Evolutionary conservation across 176 grass and related monocot genomes (phyloP).

Genomic region (Cymbopogon citratus): DNA sequence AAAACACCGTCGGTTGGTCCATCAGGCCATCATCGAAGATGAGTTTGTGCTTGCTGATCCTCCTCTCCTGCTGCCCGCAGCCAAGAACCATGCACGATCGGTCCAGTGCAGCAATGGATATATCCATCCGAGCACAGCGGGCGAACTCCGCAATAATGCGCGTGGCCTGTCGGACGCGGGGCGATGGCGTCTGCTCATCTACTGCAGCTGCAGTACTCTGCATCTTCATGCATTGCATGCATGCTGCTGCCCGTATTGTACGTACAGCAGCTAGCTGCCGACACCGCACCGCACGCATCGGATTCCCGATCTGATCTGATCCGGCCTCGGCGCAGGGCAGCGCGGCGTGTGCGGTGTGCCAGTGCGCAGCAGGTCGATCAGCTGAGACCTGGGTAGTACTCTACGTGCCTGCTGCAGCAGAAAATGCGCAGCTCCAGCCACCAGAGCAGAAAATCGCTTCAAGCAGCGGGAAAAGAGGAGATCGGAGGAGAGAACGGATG

Average conservation of each 20-base stretch:
- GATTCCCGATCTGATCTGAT: not conserved
- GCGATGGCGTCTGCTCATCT: not conserved
- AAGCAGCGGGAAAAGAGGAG: not conserved
- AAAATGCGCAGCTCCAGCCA: not conserved
- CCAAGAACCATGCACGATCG: not conserved
- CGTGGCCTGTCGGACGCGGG: slow-evolving; percentile 1
- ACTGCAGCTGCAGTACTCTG: not conserved
- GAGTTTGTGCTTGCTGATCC: too few relatives aligned
- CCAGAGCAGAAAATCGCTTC: not conserved
- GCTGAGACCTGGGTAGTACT: too few relatives aligned
- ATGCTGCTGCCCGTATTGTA: too few relatives aligned
- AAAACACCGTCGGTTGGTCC: too few relatives aligned
- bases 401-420: not conserved
- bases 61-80: not conserved
- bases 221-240: too few relatives aligned
- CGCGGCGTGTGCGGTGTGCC: not conserved
- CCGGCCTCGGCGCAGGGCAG: not conserved
- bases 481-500: not conserved
- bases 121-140: slow-evolving; percentile 3
- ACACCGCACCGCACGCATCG: slow-evolving; percentile 20
- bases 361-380: not conserved
- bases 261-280: not conserved
- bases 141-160: slow-evolving; percentile 17
- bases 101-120: too few relatives aligned
- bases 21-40: too few relatives aligned